Evolutionary conservation across 2,329 filamentous ascomycete species (phyloP), one percentile per base, ranked within the genome.

Genomic region (Pestalotiopsis sp.): DNA sequence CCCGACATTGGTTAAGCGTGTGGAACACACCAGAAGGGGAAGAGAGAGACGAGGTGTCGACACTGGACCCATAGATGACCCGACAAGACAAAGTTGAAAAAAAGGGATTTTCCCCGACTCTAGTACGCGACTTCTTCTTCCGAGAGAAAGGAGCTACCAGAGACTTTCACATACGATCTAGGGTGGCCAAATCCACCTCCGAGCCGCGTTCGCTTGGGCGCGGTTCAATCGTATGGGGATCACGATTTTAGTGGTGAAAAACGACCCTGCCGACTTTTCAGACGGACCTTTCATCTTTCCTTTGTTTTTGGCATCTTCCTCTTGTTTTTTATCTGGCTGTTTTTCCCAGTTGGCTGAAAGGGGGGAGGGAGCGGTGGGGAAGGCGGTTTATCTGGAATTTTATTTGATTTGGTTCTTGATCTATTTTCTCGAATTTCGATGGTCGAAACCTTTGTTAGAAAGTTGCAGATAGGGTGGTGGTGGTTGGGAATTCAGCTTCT

Each of bases 201-300:
- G 58, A 60, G 12, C 27, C 14, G 17, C 20, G 23, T 20, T 12
- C 27, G 58, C n/a, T 4, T 4, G n/a, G 17, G 59, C n/a, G 31
- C 7, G 7, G 39, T 4, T 45, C 17, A 56, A 65, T 52, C 45
- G 49, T 66, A 56, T 56, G 41, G 49, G 63, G 63, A 66, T 56
- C 49, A 66, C 63, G 63, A 58, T 52, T 5, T 14, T 49, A 57
- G 63, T 52, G 38, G 49, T 66, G 39, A 14, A 66, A 52, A 66
- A 66, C 63, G 45, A 64, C 63, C 41, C 63, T 45, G 38, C 38
- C 63, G 25, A 45, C 63, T 23, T 52, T 56, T 57, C 63, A 66
- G 63, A 66, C 63, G 52, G 45, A 66, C 41, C 31, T 36, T 56
- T 66, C 49, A 66, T 66, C 63, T 66, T 66, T 66, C 63, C 25